Base-by-base conservation (phyloP, 1,139 yeast genomes). In the Candida sp. region DNA sequence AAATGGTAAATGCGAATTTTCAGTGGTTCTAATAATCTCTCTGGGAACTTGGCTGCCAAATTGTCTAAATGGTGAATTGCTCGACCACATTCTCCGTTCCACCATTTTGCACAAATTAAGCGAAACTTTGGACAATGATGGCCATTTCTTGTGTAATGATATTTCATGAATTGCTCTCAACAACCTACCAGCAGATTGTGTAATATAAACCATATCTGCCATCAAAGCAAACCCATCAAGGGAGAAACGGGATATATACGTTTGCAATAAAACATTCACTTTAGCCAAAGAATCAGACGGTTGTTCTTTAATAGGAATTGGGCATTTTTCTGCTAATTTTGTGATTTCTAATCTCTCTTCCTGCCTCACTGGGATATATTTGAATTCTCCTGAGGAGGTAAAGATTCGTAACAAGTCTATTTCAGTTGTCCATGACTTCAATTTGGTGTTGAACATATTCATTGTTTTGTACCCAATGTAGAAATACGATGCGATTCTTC, bases 181-280 rank as follows among this genome's bases (percentile, higher is more conserved):
- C 36, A 95, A 64, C 58, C 99, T 77, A 5, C 95, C 95, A 0
- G 97, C 98, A 33, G 96, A 88, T 60, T 93, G 99, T 0, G 95
- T 87, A 35, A 95, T 81, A 56, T 88, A 93, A 4, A 88, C 77
- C 97, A 91, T 90, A 66, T 95, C 99, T 0, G 97, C 83, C 75
- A 86, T 81, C 46, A 95, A 66, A 0, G 98, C 97, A 68, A 88
- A 88, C 1, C 98, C 99, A 2, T 87, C 95, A 12, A 95, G 68
- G 8, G 73, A 68, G 35, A 91, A 66, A 32, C 84, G 66, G 1
- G 97, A 87, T 15, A 95, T 85, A 55, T 87, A 90, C 0, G 96
- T 80, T 58, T 95, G 99, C 9, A 93, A 66, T 34, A 95, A 64
- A 5, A 89, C 81, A 52, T 85, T 89, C 29, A 88, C 79, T 58